Evolutionary conservation across 2,329 filamentous ascomycete genomes (phyloP).

Genomic region (Helotiales sp.): DNA sequence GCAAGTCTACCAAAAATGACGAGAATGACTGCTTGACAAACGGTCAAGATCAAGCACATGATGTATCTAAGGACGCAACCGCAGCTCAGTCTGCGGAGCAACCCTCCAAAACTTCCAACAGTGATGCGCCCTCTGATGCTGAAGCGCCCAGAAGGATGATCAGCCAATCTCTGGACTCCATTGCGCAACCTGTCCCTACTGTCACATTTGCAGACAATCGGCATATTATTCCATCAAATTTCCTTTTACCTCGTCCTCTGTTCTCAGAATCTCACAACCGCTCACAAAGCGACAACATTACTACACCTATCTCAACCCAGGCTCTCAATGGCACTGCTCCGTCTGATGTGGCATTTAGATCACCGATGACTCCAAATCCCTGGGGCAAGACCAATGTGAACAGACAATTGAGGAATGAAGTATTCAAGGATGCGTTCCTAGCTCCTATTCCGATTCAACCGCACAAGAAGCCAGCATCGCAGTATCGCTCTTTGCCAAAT

Average conservation of each 20-base stretch:
- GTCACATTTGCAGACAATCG: conserved; percentile 93
- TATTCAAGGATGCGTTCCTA: conserved; percentile 88
- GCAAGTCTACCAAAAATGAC: conserved; percentile 54
- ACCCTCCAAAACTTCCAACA: background rate
- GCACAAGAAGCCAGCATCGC: conserved; percentile 64
- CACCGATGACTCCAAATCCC: conserved; percentile 10
- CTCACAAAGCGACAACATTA: conserved; percentile 25
- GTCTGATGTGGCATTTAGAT: conserved; percentile 4
- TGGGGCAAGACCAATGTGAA: conserved; percentile 96
- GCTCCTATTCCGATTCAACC: conserved; percentile 80
- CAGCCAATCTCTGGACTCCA: conserved; percentile 74
- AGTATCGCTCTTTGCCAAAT: conserved; percentile 62
- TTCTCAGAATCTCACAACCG: conserved; percentile 30
- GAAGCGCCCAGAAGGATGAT: conserved; percentile 39
- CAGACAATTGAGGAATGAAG: conserved; percentile 81
- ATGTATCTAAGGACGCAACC: conserved; percentile 22
- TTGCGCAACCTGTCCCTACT: conserved; percentile 70
- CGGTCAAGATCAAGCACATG: conserved; percentile 24
- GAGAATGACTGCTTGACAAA: conserved; percentile 42
- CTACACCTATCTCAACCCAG: conserved; percentile 36
- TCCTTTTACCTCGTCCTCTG: conserved; percentile 64
- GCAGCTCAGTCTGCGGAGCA: background rate
- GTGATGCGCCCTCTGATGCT: background rate
- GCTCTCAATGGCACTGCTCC: conserved; percentile 24
- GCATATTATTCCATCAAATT: conserved; percentile 84